Base-by-base conservation (phyloP, 2,329 filamentous ascomycete species). In the Nemania abortiva region DNA sequence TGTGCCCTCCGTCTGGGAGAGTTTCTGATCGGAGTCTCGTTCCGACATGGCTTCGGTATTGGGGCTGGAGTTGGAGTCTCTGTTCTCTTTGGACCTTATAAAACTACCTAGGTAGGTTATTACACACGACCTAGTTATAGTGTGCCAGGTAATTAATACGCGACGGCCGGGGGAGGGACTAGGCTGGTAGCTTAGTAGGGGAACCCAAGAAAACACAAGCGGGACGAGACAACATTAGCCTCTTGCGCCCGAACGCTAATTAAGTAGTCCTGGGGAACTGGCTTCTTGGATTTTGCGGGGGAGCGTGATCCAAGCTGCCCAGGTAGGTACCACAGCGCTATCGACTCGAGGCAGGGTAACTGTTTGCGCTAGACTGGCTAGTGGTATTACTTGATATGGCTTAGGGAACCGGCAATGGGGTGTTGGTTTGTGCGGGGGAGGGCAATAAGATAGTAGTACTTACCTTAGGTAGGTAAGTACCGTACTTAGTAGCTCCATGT, bases 41-140 rank as follows among this genome's bases (percentile, higher is more conserved):
- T 63, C 68, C 6, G 65, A 65, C 65, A 70, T 70, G 45, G 29
- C 29, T n/a, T n/a, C 39, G 39, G 39, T 34, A 34, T 42, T 42
- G 39, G 10, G 6, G n/a, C n/a, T n/a, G n/a, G n/a, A n/a, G 15
- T 42, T 11, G 39, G 39, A 42, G 3, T 18, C 11, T 42, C 15
- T 47, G 3, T 47, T 47, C 13, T n/a, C 42, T 47, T n/a, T 3
- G 7, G 42, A 47, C 42, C 2, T n/a, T 47, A 15, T 6, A 47
- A 15, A 47, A n/a, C n/a, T n/a, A n/a, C n/a, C n/a, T n/a, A n/a
- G n/a, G 3, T 47, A 47, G 39, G 39, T 42, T 13, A 42, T 42
- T 42, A 13, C 39, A 15, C 39, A 42, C 11, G 6, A 42, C 39
- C 39, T 42, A 13, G 39, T 18, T 18, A 13, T 42, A 15, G n/a